These are phyloP conservation scores for Metarhizium rileyi DNA, from an alignment of 2,329 filamentous ascomycete species.

Conservation along the genomic window DNA sequence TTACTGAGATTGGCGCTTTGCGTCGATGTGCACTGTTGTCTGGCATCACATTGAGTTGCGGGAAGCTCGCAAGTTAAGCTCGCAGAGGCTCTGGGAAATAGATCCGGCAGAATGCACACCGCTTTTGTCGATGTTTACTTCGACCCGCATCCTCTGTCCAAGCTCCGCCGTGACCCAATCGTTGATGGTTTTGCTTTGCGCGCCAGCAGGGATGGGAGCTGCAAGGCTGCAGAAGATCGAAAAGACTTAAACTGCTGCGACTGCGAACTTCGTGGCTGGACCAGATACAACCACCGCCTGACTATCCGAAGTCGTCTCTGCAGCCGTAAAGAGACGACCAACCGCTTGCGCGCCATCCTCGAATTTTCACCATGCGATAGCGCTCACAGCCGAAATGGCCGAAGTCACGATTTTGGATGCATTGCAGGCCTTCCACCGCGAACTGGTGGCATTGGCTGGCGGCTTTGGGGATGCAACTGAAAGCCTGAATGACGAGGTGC, in stretches of 20 bases:
- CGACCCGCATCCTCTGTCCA: constrained; percentile 15
- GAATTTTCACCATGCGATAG: constrained; percentile 35
- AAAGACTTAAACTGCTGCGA: too few species aligned
- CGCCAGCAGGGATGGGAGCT: constrained; percentile 15
- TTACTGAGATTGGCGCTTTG: neutral
- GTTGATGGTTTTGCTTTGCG: constrained; percentile 6
- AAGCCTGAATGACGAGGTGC: constrained; percentile 59
- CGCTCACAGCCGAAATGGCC: constrained; percentile 48
- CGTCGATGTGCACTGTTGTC: neutral
- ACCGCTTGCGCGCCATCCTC: neutral
- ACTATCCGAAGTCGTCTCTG: neutral
- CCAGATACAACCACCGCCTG: constrained; percentile 8
- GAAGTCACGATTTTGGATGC: constrained; percentile 63
- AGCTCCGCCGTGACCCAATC: constrained; percentile 12
- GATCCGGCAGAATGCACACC: constrained; percentile 26
- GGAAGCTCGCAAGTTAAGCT: neutral
- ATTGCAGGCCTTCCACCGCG: constrained; percentile 76
- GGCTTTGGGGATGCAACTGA: constrained; percentile 51
- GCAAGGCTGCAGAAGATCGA: constrained; percentile 24
- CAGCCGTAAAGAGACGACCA: neutral
- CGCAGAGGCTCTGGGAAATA: constrained; percentile 5
- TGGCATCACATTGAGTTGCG: neutral
- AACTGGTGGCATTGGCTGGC: constrained; percentile 69
- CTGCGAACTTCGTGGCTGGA: constrained; percentile 3
- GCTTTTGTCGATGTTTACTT: constrained; percentile 19